These are phyloP conservation scores for Monilinia fructigena DNA, from an alignment of 2,329 filamentous ascomycete genomes.

Conservation along the genomic window DNA sequence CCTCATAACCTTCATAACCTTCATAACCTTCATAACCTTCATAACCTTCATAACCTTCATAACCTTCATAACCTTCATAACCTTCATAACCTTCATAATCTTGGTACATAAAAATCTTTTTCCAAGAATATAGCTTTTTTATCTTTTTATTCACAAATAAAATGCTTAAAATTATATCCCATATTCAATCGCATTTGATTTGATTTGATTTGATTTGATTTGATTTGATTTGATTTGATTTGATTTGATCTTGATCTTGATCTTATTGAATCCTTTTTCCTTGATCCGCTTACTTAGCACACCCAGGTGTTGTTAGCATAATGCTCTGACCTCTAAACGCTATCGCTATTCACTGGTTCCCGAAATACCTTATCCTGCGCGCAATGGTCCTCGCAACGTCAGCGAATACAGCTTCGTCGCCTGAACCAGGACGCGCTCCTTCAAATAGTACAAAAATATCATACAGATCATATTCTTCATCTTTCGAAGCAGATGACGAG, in stretches of 20 bases:
- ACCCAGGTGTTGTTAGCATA: neutral
- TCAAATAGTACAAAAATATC: slow-evolving; percentile 51
- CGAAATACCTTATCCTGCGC: slow-evolving; percentile 19
- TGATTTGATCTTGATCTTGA: too few species aligned
- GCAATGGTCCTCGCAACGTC: slow-evolving; percentile 33
- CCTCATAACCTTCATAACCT: too few species aligned
- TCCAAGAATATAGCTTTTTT: too few species aligned
- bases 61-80: too few species aligned
- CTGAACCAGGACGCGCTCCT: slow-evolving; percentile 32
- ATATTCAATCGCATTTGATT: neutral
- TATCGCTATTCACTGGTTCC: slow-evolving; percentile 17
- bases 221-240: too few species aligned
- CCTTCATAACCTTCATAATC: too few species aligned
- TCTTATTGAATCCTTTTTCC: too few species aligned
- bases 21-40: too few species aligned
- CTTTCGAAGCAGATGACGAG: slow-evolving; percentile 70
- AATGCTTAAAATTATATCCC: slow-evolving; percentile 1
- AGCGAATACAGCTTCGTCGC: slow-evolving; percentile 30
- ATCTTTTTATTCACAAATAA: neutral
- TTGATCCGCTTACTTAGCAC: neutral
- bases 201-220: too few species aligned
- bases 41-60: too few species aligned
- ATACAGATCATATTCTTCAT: slow-evolving; percentile 56
- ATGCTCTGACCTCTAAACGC: slow-evolving; percentile 19
- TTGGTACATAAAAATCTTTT: too few species aligned